A percentile compares a stretch with the other conserved stretches of the same genome.
phyloP scores from a whole-genome alignment of 2,329 filamentous ascomycete genomes.

The Pyrenochaeta sp. region DNA sequence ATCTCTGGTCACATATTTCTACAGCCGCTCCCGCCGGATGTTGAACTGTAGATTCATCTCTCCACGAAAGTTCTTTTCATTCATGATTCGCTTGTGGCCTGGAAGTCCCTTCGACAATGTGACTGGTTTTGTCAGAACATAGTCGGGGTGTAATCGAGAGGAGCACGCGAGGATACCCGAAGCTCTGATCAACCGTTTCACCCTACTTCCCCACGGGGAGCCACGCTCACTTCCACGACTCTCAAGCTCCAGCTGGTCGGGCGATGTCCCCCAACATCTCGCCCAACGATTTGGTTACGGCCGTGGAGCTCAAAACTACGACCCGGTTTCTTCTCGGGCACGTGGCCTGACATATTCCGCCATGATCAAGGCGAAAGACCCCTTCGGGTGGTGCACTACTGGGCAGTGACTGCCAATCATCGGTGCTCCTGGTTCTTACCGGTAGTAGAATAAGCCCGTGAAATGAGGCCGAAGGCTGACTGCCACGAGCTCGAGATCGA shows the following conservation, averaged over 20 bases:
- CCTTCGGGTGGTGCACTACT: conserved; percentile 4
- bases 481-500: conserved; percentile 8
- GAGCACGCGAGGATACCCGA: conserved; percentile 14
- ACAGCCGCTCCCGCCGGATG: not conserved
- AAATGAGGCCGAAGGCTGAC: conserved; percentile 7
- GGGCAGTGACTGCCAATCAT: not conserved
- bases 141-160: conserved; percentile 1
- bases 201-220: conserved; percentile 25
- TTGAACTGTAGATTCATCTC: not conserved
- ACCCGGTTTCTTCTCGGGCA: conserved; percentile 15
- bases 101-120: not conserved
- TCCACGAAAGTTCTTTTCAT: not conserved
- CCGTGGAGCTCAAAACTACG: conserved; percentile 2
- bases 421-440: not conserved
- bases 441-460: not conserved
- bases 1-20: not conserved
- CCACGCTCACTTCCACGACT: conserved; percentile 7
- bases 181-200: conserved; percentile 14
- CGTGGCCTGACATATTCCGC: not conserved
- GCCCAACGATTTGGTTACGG: conserved; percentile 3
- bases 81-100: not conserved
- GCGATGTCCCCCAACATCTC: not conserved
- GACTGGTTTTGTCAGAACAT: not conserved
- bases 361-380: not conserved
- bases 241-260: conserved; percentile 5